Base-by-base conservation (phyloP, 352 stramenopile species). In the Phytopythium ostracodes region DNA sequence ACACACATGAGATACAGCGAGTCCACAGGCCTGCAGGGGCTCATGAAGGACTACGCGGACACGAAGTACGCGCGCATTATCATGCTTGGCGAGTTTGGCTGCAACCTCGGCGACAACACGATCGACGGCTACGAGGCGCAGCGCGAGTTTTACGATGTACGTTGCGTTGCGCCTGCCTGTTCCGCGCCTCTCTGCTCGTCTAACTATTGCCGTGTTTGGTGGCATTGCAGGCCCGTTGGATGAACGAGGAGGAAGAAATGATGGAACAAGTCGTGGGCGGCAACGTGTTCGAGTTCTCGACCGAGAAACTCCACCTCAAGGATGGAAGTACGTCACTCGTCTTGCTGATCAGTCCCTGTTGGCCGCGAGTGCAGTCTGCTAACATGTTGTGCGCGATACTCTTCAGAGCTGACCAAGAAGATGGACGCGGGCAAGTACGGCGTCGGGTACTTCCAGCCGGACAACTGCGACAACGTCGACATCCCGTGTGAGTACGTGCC, bases 181-280 rank as follows among this genome's bases (percentile, higher is more conserved):
- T n/a, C 20, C 47, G n/a, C 6, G 29, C 20, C 14, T 4, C 18
- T 44, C 4, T n/a, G 38, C 38, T 8, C 8, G 14, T n/a, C 42
- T 47, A 47, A 47, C 42, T 3, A 2, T 14, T 24, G 15, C 17
- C 14, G 1, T n/a, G 2, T 14, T 5, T 33, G n/a, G 11, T 18
- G 46, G 17, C 24, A 3, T 7, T 18, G 6, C 56, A 89, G 80
- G 84, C 84, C 22, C 89, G 88, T 61, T 93, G 84, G 84, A 93
- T 93, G 81, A 93, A 93, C 62, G 78, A 88, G 38, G 84, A 91
- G 56, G n/a, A 63, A 6, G 80, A 85, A 20, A 91, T 93, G 84
- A 88, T 71, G 9, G 71, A 72, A 15, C 69, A 88, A 33, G 82
- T 91, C 49, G 77, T 91, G 22, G 84, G 84, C 22, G 84, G 84